A percentile compares a stretch with the other conserved stretches of the same genome.
These are phyloP conservation scores for Zalaria sp. DNA, from an alignment of 2,329 filamentous ascomycete species.

Conservation along the genomic window DNA sequence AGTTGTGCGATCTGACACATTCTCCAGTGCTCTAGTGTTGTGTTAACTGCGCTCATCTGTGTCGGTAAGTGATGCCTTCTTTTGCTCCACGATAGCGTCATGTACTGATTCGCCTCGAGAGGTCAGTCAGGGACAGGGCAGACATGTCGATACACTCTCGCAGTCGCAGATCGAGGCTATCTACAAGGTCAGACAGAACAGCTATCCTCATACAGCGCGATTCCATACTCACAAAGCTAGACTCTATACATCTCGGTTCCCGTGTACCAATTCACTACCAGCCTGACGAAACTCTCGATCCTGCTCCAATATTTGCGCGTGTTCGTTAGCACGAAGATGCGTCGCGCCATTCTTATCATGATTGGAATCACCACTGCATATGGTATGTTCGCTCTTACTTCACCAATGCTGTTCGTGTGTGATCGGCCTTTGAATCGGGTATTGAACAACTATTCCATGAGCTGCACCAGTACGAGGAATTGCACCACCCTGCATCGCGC, in stretches of 20 bases:
- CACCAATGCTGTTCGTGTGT: no score
- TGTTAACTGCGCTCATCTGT: conserved; percentile 5
- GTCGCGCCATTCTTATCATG: conserved; percentile 14
- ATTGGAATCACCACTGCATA: conserved; percentile 20
- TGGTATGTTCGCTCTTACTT: conserved; percentile 3
- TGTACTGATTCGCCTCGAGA: not conserved
- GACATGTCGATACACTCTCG: conserved; percentile 1
- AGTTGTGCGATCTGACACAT: not conserved
- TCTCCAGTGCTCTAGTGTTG: conserved; percentile 2
- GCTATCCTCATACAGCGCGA: no score
- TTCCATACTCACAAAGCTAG: not conserved
- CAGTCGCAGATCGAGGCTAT: no score
- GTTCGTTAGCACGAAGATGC: conserved; percentile 26
- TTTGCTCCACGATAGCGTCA: not conserved
- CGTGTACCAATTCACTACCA: conserved; percentile 24
- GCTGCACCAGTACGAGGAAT: not conserved
- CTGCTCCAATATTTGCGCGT: conserved; percentile 35
- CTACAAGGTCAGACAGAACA: no score
- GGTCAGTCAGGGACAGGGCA: conserved; percentile 5
- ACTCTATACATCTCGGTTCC: conserved; percentile 17
- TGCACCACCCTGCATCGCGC: not conserved
- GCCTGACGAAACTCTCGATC: conserved; percentile 30
- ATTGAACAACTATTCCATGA: no score
- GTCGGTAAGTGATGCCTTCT: not conserved
- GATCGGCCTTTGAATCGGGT: no score